Base-by-base conservation (phyloP, 2,329 filamentous ascomycete species). In the Diaporthe ampelina region DNA sequence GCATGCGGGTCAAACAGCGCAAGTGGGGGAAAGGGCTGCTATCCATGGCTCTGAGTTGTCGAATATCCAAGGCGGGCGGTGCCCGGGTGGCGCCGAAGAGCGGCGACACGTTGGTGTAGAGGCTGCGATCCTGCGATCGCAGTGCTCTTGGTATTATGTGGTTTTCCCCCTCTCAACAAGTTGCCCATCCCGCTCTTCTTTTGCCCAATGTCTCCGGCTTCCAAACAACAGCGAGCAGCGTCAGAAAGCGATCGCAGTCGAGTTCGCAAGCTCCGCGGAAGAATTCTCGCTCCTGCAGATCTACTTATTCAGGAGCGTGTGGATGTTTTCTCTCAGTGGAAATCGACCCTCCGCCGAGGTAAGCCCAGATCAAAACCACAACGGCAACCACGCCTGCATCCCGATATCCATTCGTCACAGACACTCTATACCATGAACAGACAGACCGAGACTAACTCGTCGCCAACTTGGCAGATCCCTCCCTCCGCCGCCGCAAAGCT, bases 311-410 rank as follows among this genome's bases (percentile, higher is more conserved):
- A 68, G 48, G n/a, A 40, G 29, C 26, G 63, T 68, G 32, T 68
- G 63, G 48, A 68, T 68, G 63, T 68, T 68, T 54, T 21, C 37
- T 32, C 10, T 35, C 48, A 54, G n/a, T 35, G 63, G 32, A 68
- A 68, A 50, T 40, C 45, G 48, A 13, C 21, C 63, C 8, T 54
- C 63, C 45, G 35, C 63, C 21, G 21, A 50, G 63, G 63, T 68
- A 35, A 52, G 63, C n/a, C 40, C 40, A 21, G 2, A 26, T 17
- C n/a, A 24, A 21, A 17, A 43, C 40, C 40, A 43, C 15, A 17
- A 17, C 40, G 3, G 7, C 15, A 5, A 43, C 24, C n/a, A 24
- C 21, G 8, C 15, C 48, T 35, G 63, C 45, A 68, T 26, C 32
- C 3, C 21, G 11, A 15, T 21, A 11, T 21, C 29, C 43, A 24